phyloP scores from a whole-genome alignment of 2,329 filamentous ascomycete species.

The Hypoxylon sp. region DNA sequence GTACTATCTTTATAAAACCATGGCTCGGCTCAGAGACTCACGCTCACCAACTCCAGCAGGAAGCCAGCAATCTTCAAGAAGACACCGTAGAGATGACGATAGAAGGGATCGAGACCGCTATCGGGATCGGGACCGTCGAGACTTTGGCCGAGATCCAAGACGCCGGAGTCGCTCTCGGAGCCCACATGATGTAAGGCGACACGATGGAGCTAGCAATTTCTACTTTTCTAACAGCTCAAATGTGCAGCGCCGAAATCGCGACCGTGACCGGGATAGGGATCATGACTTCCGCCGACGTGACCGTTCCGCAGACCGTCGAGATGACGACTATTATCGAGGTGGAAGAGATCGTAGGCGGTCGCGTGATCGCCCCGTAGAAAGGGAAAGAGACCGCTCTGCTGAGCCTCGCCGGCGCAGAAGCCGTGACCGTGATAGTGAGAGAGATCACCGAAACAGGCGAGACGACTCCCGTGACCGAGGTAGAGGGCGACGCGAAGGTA shows the following conservation, averaged over 20 bases:
- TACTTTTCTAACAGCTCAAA: slow-evolving; percentile 59
- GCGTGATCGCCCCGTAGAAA: slow-evolving; percentile 70
- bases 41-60: slow-evolving; percentile 96
- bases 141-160: slow-evolving; percentile 60
- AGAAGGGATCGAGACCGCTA: slow-evolving; percentile 69
- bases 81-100: slow-evolving; percentile 73
- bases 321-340: slow-evolving; percentile 70
- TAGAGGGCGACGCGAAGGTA: slow-evolving; percentile 76
- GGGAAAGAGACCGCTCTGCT: slow-evolving; percentile 68
- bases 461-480: slow-evolving; percentile 80
- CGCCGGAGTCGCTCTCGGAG: slow-evolving; percentile 75
- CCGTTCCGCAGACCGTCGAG: slow-evolving; percentile 76
- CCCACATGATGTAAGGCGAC: slow-evolving; percentile 70
- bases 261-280: slow-evolving; percentile 64
- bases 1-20: slow-evolving; percentile 56
- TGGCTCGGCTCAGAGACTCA: slow-evolving; percentile 77
- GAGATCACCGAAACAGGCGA: slow-evolving; percentile 78
- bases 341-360: slow-evolving; percentile 77
- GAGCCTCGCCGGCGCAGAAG: slow-evolving; percentile 72
- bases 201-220: slow-evolving; percentile 39
- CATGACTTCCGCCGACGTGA: slow-evolving; percentile 78
- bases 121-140: slow-evolving; percentile 64
- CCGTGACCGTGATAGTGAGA: slow-evolving; percentile 69
- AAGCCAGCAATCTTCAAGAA: slow-evolving; percentile 82
- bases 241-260: slow-evolving; percentile 71